These are phyloP conservation scores for Mrakia gelida DNA, from an alignment of 768 basidiomycete genomes.

Conservation along the genomic window DNA sequence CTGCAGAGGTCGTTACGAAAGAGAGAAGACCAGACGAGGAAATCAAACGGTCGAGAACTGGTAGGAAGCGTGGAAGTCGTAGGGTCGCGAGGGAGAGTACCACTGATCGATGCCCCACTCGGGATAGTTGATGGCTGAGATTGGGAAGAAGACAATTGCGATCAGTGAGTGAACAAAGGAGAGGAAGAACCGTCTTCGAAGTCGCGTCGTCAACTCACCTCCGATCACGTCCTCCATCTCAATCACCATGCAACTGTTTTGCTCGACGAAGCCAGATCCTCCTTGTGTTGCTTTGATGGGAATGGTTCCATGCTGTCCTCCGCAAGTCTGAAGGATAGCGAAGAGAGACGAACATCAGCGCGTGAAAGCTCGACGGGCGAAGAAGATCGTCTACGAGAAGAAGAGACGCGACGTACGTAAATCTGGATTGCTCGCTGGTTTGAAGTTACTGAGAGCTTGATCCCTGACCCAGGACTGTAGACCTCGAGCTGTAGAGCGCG, in stretches of 20 bases:
- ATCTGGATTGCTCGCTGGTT: slow-evolving; percentile 22
- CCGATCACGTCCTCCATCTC: slow-evolving; percentile 27
- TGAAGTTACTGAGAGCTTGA: slow-evolving; percentile 7
- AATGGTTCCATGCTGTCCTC: slow-evolving; percentile 18
- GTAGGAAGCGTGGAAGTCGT: slow-evolving; percentile 12
- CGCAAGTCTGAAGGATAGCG: slow-evolving; percentile 2
- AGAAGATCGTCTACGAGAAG: not conserved
- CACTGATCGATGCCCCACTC: slow-evolving; percentile 26
- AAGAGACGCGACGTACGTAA: not conserved
- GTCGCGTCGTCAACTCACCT: not conserved
- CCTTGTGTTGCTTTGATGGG: not conserved
- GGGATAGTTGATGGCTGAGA: not conserved
- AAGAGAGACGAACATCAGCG: too few species aligned
- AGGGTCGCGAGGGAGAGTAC: slow-evolving; percentile 22
- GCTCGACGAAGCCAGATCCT: not conserved
- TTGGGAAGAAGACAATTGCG: not conserved
- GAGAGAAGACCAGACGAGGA: not conserved
- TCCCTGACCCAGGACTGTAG: not conserved
- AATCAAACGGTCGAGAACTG: slow-evolving; percentile 15
- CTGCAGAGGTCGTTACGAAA: not conserved
- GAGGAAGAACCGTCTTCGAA: not conserved
- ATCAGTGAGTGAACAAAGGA: slow-evolving; percentile 13
- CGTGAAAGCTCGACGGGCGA: not conserved
- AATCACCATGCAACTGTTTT: slow-evolving; percentile 27
- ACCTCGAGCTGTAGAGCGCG: not conserved